phyloP scores from a whole-genome alignment of 306 rosid species.

The Prunus mume region DNA sequence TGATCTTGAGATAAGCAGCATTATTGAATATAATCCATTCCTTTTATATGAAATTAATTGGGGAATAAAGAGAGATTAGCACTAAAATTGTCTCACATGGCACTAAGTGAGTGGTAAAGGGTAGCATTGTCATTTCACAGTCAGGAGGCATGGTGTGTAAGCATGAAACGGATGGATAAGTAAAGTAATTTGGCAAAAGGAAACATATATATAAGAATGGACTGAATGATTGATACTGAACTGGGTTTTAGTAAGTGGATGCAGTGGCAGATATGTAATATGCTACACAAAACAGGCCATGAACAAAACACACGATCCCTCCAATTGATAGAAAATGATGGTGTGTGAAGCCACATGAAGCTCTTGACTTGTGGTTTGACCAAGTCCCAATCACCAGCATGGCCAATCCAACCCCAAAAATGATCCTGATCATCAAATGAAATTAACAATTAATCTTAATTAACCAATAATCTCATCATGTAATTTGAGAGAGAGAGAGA shows the following conservation, averaged over 20 bases:
- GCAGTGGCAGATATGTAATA: constrained; percentile 79
- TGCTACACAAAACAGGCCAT: constrained; percentile 65
- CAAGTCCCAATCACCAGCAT: constrained; percentile 84
- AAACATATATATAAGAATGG: not conserved
- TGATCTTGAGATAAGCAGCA: no score
- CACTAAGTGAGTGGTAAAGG: not conserved
- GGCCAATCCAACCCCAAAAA: constrained; percentile 69
- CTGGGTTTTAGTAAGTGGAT: constrained; percentile 23
- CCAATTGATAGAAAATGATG: constrained; percentile 95
- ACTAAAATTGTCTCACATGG: not conserved
- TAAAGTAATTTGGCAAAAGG: not conserved
- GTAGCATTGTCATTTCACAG: constrained; percentile 13
- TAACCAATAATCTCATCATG: no score
- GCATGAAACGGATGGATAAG: constrained; percentile 17
- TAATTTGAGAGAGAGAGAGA: no score
- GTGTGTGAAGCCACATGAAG: constrained; percentile 86
- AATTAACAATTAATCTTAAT: not conserved
- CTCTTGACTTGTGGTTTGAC: constrained; percentile 71
- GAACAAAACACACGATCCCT: constrained; percentile 85
- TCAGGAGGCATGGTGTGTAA: not conserved
- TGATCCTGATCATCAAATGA: constrained; percentile 48
- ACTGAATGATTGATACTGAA: not conserved
- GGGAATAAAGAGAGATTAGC: not conserved
- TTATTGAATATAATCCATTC: no score
- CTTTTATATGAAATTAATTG: not conserved